Base-by-base conservation (phyloP, 257 asterid genomes). In the Forsythia suspensa region DNA sequence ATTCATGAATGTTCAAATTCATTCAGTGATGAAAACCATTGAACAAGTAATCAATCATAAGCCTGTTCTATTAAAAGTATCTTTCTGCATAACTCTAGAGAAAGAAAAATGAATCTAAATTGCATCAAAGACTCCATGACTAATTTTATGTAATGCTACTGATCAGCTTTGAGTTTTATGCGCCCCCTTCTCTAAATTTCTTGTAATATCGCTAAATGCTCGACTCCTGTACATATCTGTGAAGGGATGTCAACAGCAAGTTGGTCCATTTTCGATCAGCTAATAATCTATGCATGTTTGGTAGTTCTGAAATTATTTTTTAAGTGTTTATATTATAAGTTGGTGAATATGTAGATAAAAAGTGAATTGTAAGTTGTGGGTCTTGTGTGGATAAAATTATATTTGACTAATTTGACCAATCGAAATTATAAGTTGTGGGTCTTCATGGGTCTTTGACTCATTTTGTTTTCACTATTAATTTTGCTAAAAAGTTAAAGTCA, bases 1-100 rank as follows among this genome's bases (percentile, higher is more conserved):
- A 44, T 44, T 16, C 52, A 44, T 44, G 73, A 77, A 85, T 81
- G 77, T 68, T 63, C 69, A 63, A 80, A 80, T 11, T 77, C 74
- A 74, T 79, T 71, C 70, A 74, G 40, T 80, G 67, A 59, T 6
- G 29, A 59, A 59, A 59, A 59, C 68, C 34, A 21, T 3, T 20
- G 68, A 61, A 61, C 68, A 63, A 21, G 69, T 21, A 21, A 21
- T 63, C 69, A 63, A 9, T 24, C 68, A 59, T 59, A 20, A 20
- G 38, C 38, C 38, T 20, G 69, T 8, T 20, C 69, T 16, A 63
- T 8, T 63, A 1, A 21, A 63, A 63, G n/a, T 18, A 1, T 8
- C 6, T 46, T 13, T 46, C 5, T 46, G n/a, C 46, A 44, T 0
- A 39, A 44, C 52, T 61, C 6, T 8, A 20, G 69, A 29, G 39